These are phyloP conservation scores for Cordyceps cicadae DNA, from an alignment of 2,329 filamentous ascomycete genomes.

Conservation along the genomic window DNA sequence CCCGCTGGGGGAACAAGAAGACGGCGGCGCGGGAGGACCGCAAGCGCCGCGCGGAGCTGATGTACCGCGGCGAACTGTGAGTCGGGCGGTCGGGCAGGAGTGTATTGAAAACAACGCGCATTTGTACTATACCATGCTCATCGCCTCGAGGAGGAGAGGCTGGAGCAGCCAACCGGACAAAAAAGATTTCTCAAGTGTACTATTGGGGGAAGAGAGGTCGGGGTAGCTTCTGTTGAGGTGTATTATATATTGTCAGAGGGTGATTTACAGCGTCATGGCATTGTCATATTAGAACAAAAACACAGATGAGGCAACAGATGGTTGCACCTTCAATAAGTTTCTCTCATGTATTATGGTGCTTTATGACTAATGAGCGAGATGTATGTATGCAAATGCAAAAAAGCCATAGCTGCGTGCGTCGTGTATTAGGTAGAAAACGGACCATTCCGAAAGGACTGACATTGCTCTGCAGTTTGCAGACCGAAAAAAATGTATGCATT, in stretches of 20 bases:
- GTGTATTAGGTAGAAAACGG: not conserved
- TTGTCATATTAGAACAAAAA: conserved; percentile 2
- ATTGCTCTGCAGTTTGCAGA: not conserved
- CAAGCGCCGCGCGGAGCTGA: conserved; percentile 42
- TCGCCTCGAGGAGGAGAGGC: not conserved
- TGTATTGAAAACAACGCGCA: not conserved
- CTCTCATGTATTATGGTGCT: too few relatives aligned
- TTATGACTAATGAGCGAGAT: too few relatives aligned
- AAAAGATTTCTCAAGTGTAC: not conserved
- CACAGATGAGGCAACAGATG: not conserved
- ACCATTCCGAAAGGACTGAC: not conserved
- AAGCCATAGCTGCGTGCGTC: not conserved
- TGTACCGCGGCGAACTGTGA: conserved; percentile 44
- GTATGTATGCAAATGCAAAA: not conserved
- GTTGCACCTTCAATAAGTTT: not conserved
- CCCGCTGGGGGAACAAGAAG: conserved; percentile 50
- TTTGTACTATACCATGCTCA: conserved; percentile 6
- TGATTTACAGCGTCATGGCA: conserved; percentile 3
- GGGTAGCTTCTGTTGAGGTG: not conserved
- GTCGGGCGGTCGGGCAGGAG: too few relatives aligned
- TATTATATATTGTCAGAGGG: conserved; percentile 6
- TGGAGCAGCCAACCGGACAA: not conserved
- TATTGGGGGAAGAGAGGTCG: not conserved
- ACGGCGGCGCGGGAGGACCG: conserved; percentile 47
- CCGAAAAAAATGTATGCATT: not conserved